These are phyloP conservation scores for Leersia perrieri DNA, from an alignment of 176 grass and related monocot species.

Conservation along the genomic window DNA sequence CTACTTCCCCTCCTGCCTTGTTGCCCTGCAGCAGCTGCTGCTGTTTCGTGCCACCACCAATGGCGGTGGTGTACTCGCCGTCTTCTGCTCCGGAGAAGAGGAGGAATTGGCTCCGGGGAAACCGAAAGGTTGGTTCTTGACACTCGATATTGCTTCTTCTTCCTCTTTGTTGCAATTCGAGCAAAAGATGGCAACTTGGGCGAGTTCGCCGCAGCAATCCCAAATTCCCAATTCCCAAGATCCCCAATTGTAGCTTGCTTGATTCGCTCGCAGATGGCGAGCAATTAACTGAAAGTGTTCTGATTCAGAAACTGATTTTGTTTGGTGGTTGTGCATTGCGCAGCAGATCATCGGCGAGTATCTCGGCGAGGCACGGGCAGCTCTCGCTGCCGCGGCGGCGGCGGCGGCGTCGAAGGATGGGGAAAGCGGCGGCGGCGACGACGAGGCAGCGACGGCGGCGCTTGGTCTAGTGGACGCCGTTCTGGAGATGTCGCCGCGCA, in stretches of 20 bases:
- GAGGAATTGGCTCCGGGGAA: constrained; percentile 56
- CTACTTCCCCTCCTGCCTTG: neutral
- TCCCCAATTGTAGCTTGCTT: neutral
- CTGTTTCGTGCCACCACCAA: constrained; percentile 19
- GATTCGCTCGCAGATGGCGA: neutral
- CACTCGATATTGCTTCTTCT: neutral
- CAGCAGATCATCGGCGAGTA: constrained; percentile 55
- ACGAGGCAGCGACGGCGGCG: constrained; percentile 47
- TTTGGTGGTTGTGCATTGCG: neutral
- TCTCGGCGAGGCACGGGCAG: constrained; percentile 53
- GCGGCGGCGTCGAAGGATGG: neutral
- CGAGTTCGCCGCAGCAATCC: neutral
- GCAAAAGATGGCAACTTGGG: neutral
- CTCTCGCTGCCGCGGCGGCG: constrained; percentile 25
- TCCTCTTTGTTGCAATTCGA: neutral
- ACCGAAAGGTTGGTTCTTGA: constrained; percentile 51
- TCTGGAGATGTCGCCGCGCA: constrained; percentile 62
- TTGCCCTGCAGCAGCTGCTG: neutral
- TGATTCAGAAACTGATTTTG: neutral
- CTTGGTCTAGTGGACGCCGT: constrained; percentile 49
- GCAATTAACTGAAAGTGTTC: neutral
- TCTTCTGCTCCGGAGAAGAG: constrained; percentile 62
- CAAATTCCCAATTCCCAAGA: neutral
- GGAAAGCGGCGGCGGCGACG: constrained; percentile 10
- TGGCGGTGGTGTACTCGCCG: constrained; percentile 42